phyloP scores from a whole-genome alignment of 2,329 filamentous ascomycete genomes.

The Sporothrix luriei region DNA sequence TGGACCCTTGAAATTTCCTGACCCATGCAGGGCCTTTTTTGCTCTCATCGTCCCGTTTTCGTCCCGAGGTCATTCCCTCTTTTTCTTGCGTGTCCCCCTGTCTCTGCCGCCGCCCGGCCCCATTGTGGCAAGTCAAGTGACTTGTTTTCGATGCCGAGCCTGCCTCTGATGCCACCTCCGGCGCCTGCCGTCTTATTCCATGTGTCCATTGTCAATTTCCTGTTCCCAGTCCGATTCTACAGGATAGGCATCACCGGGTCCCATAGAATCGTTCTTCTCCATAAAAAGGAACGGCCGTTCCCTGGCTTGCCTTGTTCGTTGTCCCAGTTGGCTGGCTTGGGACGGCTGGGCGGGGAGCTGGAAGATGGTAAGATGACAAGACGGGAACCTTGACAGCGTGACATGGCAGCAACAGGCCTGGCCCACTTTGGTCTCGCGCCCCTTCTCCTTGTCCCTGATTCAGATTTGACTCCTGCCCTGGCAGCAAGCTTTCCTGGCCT shows the following conservation, averaged over 20 bases:
- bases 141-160: conserved; percentile 3
- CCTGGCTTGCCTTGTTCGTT: not conserved
- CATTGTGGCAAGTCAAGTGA: conserved; percentile 22
- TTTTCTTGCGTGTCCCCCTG: not conserved
- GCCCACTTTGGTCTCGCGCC: conserved; percentile 1
- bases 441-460: too few relatives aligned
- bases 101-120: conserved; percentile 8
- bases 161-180: not conserved
- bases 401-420: not conserved
- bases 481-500: conserved; percentile 1
- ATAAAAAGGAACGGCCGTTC: conserved; percentile 2
- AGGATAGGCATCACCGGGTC: conserved; percentile 16
- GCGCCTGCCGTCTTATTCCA: too few relatives aligned
- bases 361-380: not conserved
- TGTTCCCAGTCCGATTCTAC: not conserved
- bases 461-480: not conserved
- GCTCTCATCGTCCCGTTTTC: not conserved
- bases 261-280: conserved; percentile 15
- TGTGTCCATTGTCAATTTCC: too few relatives aligned
- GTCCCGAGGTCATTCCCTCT: not conserved
- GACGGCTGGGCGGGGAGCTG: not conserved
- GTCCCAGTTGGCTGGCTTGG: conserved; percentile 10
- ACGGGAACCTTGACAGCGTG: not conserved
- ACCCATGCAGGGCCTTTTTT: not conserved
- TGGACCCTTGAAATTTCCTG: not conserved